Evolutionary conservation across 371 early-diverging fungal genomes (phyloP), one percentile per base, ranked within the genome.

Genomic region (Mucor irregularis): DNA sequence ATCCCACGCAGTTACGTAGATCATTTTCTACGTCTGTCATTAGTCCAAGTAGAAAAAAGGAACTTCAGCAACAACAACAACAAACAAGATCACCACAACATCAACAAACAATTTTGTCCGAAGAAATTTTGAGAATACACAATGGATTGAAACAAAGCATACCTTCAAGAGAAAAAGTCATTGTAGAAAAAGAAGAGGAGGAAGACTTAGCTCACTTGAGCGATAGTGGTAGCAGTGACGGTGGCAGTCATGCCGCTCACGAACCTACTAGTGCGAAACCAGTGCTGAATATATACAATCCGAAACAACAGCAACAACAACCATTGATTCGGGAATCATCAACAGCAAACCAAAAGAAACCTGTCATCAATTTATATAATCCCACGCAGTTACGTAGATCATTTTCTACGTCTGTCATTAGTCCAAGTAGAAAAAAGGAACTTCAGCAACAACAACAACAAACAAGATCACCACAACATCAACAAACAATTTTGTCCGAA

Each of bases 281-380:
- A n/a, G n/a, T n/a, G n/a, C n/a, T n/a, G n/a, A 44, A 50, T 24
- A 10, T 62, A 13, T 50, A 56, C 21, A 33, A 62, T 40, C 62
- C 57, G 4, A 49, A 56, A 14, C 10, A 45, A 16, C 25, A 40
- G 11, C 31, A 31, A 31, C 31, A 31, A 6, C 44, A 44, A 5
- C 26, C 44, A 25, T 25, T 44, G n/a, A n/a, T n/a, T n/a, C n/a
- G n/a, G n/a, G n/a, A n/a, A n/a, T n/a, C n/a, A n/a, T n/a, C n/a
- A n/a, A n/a, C n/a, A 42, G 5, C 22, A 21, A 42, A 24, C 9
- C 21, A 42, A 34, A 42, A 47, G 17, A 53, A 51, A 26, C 25
- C 53, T 5, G 11, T 25, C 5, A 28, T 51, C 5, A 29, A 51
- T 3, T 22, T 40, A n/a, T 52, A 40, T 14, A 35, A 29, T 4